Evolutionary conservation across 2,329 filamentous ascomycete genomes (phyloP).

Genomic region (Pseudogymnoascus sp.): DNA sequence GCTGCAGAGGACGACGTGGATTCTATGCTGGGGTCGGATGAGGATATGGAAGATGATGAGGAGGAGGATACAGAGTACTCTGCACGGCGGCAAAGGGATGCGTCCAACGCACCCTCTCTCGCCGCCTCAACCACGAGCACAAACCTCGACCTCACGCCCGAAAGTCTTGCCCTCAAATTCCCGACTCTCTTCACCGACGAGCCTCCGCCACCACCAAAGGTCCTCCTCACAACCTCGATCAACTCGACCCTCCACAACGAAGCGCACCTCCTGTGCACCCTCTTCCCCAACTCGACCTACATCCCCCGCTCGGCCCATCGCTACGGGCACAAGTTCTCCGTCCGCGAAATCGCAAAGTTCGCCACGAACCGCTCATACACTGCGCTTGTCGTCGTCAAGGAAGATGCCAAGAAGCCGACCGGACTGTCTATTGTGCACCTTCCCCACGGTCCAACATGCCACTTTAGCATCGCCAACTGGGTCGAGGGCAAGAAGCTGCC

Average conservation of each 20-base stretch:
- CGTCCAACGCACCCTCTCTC: conserved; percentile 34
- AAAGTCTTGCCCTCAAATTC: conserved; percentile 52
- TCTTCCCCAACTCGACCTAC: conserved; percentile 77
- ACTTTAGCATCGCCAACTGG: conserved; percentile 87
- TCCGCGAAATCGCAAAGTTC: conserved; percentile 83
- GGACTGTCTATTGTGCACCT: conserved; percentile 79
- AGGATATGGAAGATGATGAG: conserved; percentile 35
- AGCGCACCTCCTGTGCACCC: conserved; percentile 64
- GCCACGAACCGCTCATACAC: conserved; percentile 77
- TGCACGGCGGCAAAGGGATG: conserved; percentile 31
- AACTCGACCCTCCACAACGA: conserved; percentile 82
- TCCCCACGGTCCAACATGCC: conserved; percentile 79
- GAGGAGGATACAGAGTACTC: conserved; percentile 23
- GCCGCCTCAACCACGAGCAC: conserved; percentile 54
- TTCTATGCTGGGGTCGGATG: conserved; percentile 65
- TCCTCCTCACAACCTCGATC: conserved; percentile 84
- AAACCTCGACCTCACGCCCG: conserved; percentile 54
- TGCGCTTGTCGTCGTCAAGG: conserved; percentile 72
- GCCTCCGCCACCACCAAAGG: conserved; percentile 60
- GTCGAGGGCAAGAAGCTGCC: conserved; percentile 79
- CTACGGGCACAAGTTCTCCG: conserved; percentile 81
- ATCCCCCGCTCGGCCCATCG: conserved; percentile 77
- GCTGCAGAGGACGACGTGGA: conserved; percentile 55
- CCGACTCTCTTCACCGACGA: conserved; percentile 52
- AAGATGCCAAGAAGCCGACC: conserved; percentile 77